phyloP scores from a whole-genome alignment of 2,329 filamentous ascomycete species.

The Penicillium rolfsii region DNA sequence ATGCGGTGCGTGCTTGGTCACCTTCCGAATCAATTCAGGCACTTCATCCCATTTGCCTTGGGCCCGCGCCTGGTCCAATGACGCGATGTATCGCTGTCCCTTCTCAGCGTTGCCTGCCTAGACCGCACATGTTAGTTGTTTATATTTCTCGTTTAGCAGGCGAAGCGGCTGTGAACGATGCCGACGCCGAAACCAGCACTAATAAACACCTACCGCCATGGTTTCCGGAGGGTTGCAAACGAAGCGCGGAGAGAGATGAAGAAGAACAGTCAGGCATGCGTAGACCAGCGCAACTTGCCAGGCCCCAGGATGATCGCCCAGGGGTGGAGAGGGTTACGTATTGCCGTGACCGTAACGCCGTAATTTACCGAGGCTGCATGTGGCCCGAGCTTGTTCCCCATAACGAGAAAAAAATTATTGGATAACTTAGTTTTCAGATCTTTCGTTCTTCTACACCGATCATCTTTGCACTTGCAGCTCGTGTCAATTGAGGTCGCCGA shows the following conservation, averaged over 20 bases:
- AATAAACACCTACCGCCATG: slow-evolving; percentile 28
- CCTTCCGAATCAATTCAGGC: slow-evolving; percentile 86
- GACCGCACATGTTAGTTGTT: slow-evolving; percentile 24
- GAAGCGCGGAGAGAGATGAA: slow-evolving; percentile 22
- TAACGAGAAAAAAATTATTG: slow-evolving; percentile 24
- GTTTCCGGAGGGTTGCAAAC: slow-evolving; percentile 20
- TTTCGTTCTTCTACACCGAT: slow-evolving; percentile 15
- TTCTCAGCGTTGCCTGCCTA: slow-evolving; percentile 67
- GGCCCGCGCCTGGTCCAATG: slow-evolving; percentile 84
- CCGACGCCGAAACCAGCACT: neutral
- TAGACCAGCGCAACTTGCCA: slow-evolving; percentile 16
- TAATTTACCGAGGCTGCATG: slow-evolving; percentile 37
- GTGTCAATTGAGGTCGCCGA: slow-evolving; percentile 7
- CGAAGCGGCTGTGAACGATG: neutral
- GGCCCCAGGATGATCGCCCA: slow-evolving; percentile 31
- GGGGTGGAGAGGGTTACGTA: slow-evolving; percentile 28
- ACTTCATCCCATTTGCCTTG: slow-evolving; percentile 84
- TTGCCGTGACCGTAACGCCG: slow-evolving; percentile 30
- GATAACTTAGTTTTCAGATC: slow-evolving; percentile 14
- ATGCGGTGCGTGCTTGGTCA: slow-evolving; percentile 88
- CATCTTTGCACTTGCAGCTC: neutral
- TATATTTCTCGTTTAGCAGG: neutral
- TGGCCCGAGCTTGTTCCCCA: slow-evolving; percentile 34
- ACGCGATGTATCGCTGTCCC: slow-evolving; percentile 76
- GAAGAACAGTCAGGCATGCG: slow-evolving; percentile 20